Base-by-base conservation (phyloP, 2,329 filamentous ascomycete genomes). In the Penicillium sp. region DNA sequence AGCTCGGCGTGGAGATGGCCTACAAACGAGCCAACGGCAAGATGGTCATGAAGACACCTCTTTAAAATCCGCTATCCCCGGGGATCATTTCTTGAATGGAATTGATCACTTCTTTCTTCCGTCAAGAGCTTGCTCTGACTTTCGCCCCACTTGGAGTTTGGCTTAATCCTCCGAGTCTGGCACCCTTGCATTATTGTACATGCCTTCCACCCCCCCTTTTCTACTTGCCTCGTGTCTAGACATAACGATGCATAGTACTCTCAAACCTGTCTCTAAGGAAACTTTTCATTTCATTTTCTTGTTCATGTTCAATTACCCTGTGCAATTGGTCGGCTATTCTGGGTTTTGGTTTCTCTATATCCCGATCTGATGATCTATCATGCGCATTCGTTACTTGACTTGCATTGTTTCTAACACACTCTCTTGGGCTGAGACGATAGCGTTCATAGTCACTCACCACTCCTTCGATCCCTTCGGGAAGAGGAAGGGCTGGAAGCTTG, bases 11-110 rank as follows among this genome's bases (percentile, higher is more conserved):
- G 25, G 67, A 70, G 25, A 70, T 72, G 66, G 67, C 73, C 11
- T 72, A 75, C 55, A 69, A 75, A 65, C 68, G 73, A 58, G 69
- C 72, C 49, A 72, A 77, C 53, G 70, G 71, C 4, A 62, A 66
- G 13, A 70, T 71, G 65, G 67, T 69, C 35, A 71, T 68, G 54
- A 75, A 73, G 52, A 61, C 67, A n/a, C 69, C 67, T n/a, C 57
- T 55, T 51, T 69, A 58, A 60, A 29, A 46, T 26, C 16, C 26
- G 26, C 14, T 14, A 10, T n/a, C 8, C 9, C 21, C 25, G 21
- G 9, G 42, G 7, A 16, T 35, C 19, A 25, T 11, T 25, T 11
- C 27, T 25, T 21, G 29, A 42, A 25, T 33, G 27, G 13, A 44
- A n/a, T 35, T 45, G 25, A 43, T 52, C 25, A 21, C 45, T 11